A percentile compares a stretch with the other conserved stretches of the same genome.
Evolutionary conservation across 2,329 filamentous ascomycete genomes (phyloP).

Genomic region (Hirsutella thompsonii): DNA sequence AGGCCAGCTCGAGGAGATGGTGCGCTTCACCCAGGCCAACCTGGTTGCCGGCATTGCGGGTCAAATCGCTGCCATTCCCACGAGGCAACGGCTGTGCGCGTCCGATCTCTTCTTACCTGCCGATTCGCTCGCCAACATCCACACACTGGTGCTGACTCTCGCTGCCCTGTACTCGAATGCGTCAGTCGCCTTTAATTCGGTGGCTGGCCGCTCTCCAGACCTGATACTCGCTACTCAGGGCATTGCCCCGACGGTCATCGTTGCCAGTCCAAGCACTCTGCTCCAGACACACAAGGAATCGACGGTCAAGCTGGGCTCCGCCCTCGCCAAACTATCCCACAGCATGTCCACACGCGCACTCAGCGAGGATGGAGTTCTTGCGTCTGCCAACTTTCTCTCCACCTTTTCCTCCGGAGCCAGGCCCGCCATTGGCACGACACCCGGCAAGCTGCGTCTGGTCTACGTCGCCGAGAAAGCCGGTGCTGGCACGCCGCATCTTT

Average conservation of each 20-base stretch:
- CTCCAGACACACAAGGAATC: conserved; percentile 53
- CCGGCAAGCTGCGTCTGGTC: conserved; percentile 68
- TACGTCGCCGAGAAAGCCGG: conserved; percentile 66
- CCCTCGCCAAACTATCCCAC: conserved; percentile 55
- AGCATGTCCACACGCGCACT: conserved; percentile 59
- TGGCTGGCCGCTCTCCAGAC: conserved; percentile 61
- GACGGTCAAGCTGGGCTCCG: conserved; percentile 43
- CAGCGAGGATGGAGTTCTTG: conserved; percentile 56
- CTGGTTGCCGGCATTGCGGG: conserved; percentile 77
- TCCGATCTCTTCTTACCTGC: conserved; percentile 77
- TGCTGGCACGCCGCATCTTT: conserved; percentile 48
- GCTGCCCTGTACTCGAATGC: conserved; percentile 74
- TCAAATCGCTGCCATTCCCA: conserved; percentile 63
- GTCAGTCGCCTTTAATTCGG: conserved; percentile 79
- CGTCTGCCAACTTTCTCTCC: conserved; percentile 36
- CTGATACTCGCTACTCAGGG: conserved; percentile 60
- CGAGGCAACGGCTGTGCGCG: conserved; percentile 57
- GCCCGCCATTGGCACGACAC: conserved; percentile 45
- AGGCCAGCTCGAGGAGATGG: conserved; percentile 49
- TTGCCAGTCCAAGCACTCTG: conserved; percentile 64
- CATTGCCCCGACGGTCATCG: conserved; percentile 69
- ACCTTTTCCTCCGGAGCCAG: conserved; percentile 43
- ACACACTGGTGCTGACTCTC: conserved; percentile 68
- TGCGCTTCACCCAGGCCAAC: conserved; percentile 72
- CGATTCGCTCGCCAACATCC: conserved; percentile 66